phyloP scores from a whole-genome alignment of 805 yeast species.

The Candida peoriensis region DNA sequence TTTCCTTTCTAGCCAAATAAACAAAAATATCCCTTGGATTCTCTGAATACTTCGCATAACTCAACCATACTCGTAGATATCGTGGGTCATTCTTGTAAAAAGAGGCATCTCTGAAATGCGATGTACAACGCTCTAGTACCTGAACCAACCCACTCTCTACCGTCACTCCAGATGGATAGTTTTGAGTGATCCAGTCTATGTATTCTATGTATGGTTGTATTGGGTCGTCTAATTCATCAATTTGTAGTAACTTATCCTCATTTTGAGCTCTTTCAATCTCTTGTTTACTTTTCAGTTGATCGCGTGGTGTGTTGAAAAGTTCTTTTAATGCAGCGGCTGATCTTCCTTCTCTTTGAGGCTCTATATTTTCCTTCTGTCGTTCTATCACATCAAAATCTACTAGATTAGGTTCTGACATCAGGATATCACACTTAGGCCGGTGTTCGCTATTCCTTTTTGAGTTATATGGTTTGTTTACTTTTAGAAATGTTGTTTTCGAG shows the following conservation, averaged over 20 bases:
- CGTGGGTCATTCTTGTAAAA: constrained; percentile 81
- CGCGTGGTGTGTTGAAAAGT: constrained; percentile 29
- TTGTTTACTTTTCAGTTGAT: constrained; percentile 24
- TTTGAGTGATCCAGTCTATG: constrained; percentile 63
- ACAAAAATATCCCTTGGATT: constrained; percentile 67
- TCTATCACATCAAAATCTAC: constrained; percentile 43
- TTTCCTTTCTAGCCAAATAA: constrained; percentile 63
- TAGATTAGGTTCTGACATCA: constrained; percentile 5
- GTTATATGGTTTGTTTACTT: no score
- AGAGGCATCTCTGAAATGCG: constrained; percentile 54
- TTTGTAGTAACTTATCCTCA: constrained; percentile 43
- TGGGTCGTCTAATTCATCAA: constrained; percentile 78
- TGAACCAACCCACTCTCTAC: constrained; percentile 61
- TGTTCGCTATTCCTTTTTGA: no score
- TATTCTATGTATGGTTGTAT: constrained; percentile 71
- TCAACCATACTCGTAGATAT: constrained; percentile 76
- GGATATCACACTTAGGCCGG: constrained; percentile 1
- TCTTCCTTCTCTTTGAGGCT: constrained; percentile 62
- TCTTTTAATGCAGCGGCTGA: constrained; percentile 54
- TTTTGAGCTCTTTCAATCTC: constrained; percentile 36
- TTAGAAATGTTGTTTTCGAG: no score
- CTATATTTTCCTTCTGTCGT: constrained; percentile 71
- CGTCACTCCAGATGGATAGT: constrained; percentile 56
- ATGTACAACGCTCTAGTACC: constrained; percentile 67
- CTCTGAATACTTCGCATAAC: constrained; percentile 63